Evolutionary conservation across 805 yeast genomes (phyloP), one percentile per base, ranked within the genome.

Genomic region (Teunomyces lycoperdinae): DNA sequence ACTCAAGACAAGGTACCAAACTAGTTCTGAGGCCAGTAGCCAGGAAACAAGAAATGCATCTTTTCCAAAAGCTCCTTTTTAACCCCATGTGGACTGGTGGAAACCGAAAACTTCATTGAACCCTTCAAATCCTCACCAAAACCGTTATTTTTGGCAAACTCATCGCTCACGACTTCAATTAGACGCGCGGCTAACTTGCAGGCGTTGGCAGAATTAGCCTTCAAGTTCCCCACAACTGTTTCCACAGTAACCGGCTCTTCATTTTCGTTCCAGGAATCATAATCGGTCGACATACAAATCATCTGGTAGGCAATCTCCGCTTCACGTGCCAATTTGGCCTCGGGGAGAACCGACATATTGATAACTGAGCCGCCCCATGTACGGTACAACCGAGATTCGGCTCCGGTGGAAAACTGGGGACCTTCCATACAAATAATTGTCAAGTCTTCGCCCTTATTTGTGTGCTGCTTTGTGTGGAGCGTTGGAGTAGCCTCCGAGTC

Each of bases 171-270:
- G 31, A 77, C 78, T 42, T 79, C 81, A 43, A 94, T 80, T 51
- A 92, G 72, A 40, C 76, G 78, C 39, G 81, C 83, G 30, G 96
- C 90, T 44, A 94, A 72, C 49, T 71, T 73, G 64, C 87, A 85
- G 8, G 99, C 98, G 62, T 92, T 92, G 32, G 81, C 85, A 44
- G 87, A 77, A 71, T 94, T 94, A 50, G 96, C 94, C 62, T 81
- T 80, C 63, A 92, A 78, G 66, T 94, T 88, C 47, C 96, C 89
- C 44, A 94, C 90, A 36, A 94, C 97, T 4, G 96, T 87, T 71
- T 91, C 97, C n/a, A 94, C 98, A 7, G 98, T 91, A 42, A 94
- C 99, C 2, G 98, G 92, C 62, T 92, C 97, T 63, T 85, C 98
- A 46, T 80, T 82, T 60, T 86, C 96, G 63, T 90, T 87, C 99